Conservation (phyloP, 768 basidiomycete species). For the Suillus brevipes region DNA sequence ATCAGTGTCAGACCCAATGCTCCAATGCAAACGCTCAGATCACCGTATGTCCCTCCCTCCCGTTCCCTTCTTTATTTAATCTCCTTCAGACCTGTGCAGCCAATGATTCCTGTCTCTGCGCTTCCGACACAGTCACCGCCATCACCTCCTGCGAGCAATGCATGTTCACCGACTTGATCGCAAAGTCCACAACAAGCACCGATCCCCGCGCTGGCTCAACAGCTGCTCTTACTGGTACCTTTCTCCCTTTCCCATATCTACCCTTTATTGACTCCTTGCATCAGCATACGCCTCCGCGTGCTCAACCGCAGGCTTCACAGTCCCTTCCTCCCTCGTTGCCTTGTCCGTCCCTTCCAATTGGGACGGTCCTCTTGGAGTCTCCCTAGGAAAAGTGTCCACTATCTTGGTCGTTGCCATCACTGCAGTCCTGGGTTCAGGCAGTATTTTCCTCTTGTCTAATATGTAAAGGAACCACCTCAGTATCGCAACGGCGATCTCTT, state of each 20-base stretch:
- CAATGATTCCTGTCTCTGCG: slow-evolving; percentile 57
- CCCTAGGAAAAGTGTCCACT: slow-evolving; percentile 45
- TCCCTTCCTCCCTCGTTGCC: slow-evolving; percentile 40
- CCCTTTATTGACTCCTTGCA: slow-evolving; percentile 10
- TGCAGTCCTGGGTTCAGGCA: slow-evolving; percentile 47
- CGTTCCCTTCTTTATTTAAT: slow-evolving; percentile 9
- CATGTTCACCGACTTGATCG: slow-evolving; percentile 58
- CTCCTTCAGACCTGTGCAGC: slow-evolving; percentile 44
- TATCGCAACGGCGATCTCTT: background rate
- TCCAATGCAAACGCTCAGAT: slow-evolving; percentile 24
- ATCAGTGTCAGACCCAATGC: slow-evolving; percentile 31
- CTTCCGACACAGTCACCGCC: slow-evolving; percentile 36
- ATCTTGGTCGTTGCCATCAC: slow-evolving; percentile 46
- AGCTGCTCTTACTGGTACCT: slow-evolving; percentile 55
- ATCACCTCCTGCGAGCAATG: slow-evolving; percentile 65
- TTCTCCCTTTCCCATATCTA: slow-evolving; percentile 5
- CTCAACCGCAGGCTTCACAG: slow-evolving; percentile 35
- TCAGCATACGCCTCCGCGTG: slow-evolving; percentile 61
- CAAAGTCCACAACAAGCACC: slow-evolving; percentile 44
- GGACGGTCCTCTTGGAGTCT: slow-evolving; percentile 58
- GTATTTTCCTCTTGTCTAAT: slow-evolving; percentile 54
- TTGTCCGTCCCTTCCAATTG: slow-evolving; percentile 51
- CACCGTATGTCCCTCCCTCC: slow-evolving; percentile 18
- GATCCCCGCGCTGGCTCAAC: slow-evolving; percentile 62
- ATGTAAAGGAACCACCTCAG: slow-evolving; percentile 33